Evolutionary conservation across 1,139 yeast species (phyloP), one percentile per base, ranked within the genome.

Genomic region (Blastobotrys aristatus): DNA sequence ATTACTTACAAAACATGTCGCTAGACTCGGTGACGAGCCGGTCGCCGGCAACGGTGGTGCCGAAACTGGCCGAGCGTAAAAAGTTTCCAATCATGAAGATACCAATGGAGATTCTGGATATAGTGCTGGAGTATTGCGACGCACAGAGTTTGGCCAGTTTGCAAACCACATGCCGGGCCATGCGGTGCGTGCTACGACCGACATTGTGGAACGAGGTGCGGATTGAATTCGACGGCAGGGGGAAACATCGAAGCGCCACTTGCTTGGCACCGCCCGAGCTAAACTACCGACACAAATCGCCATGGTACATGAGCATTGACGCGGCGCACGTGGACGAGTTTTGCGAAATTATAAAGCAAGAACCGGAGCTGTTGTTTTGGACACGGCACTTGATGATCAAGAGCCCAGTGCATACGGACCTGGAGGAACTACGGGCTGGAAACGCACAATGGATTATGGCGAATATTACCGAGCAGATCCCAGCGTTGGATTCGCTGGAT

Each of bases 101-200:
- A 33, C 48, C 48, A 8, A 46, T 46, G 48, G 48, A 46, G 34
- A 41, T 46, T 37, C n/a, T 46, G 48, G 48, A 46, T 24, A 41
- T 46, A 18, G 41, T 46, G 14, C 24, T 46, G 14, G 48, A 41
- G 21, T 46, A 46, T 32, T 46, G 48, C 38, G 45, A 40, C 24
- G 44, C 48, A 7, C 14, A 36, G n/a, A 40, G 44, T 3, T 21
- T 46, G 38, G 41, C 34, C 10, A 32, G 24, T 13, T 34, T 46
- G 20, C 48, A 46, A 21, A 4, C 29, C 17, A 40, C 45, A 5
- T 46, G 48, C 34, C 36, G 43, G n/a, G 36, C 48, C 14, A 46
- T 46, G 48, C 33, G 43, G 33, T 41, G 45, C 17, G 44, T 46
- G 2, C 14, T 46, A 3, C 41, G 48, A 17, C 48, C 48, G 16